Percentiles rank a stretch among this genome's conserved stretches.
Evolutionary conservation across 768 basidiomycete genomes (phyloP).

Genomic region (Tubosaeta sp.): DNA sequence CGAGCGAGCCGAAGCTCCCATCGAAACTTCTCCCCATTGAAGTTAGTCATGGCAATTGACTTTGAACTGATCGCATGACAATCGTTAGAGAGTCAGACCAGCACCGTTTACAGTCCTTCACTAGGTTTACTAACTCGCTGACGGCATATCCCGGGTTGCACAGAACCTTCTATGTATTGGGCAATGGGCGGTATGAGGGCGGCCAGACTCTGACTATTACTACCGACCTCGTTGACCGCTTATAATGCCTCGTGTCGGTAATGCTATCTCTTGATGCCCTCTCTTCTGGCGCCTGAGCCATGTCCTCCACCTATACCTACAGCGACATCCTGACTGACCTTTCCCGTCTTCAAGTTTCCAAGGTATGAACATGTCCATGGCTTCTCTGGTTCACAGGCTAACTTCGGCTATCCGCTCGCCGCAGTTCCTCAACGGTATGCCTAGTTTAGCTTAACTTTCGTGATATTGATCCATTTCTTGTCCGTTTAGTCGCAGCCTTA

Average conservation of each 20-base stretch:
- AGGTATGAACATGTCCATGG: constrained; percentile 7
- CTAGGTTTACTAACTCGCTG: too few relatives aligned
- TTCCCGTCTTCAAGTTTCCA: constrained; percentile 17
- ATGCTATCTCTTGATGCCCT: neutral
- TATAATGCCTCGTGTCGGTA: too few relatives aligned
- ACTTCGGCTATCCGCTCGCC: neutral
- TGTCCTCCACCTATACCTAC: constrained; percentile 2
- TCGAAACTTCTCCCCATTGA: too few relatives aligned
- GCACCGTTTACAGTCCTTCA: too few relatives aligned
- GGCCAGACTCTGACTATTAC: neutral
- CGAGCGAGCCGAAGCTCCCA: too few relatives aligned
- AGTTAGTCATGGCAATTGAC: too few relatives aligned
- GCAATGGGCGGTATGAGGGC: neutral
- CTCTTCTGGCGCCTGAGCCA: neutral
- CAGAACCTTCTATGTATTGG: neutral
- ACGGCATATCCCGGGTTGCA: neutral
- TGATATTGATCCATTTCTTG: neutral
- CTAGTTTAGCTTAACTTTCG: neutral
- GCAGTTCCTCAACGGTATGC: constrained; percentile 20
- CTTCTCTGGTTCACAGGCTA: neutral
- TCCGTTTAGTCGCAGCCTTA: constrained; percentile 17
- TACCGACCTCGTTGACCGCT: neutral
- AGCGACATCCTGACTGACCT: constrained; percentile 8
- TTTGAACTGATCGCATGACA: too few relatives aligned
- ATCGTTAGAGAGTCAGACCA: too few relatives aligned